phyloP scores from a whole-genome alignment of 1,284 basidiomycete genomes.

The Microbotryum scabiosae region DNA sequence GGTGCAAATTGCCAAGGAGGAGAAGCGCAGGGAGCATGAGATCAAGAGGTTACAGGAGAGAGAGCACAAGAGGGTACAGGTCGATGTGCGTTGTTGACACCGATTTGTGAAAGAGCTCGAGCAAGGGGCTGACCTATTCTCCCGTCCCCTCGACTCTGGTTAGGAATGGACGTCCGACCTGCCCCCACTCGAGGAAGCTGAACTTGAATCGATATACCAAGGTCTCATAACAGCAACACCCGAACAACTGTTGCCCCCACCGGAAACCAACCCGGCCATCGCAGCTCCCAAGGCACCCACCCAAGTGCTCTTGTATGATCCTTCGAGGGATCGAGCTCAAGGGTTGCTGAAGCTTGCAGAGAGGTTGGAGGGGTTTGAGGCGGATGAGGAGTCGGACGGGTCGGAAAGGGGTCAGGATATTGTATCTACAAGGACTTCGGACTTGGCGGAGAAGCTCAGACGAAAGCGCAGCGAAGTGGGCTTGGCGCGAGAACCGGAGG shows the following conservation, averaged over 20 bases:
- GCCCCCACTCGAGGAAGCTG: neutral
- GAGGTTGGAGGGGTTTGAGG: conserved; percentile 10
- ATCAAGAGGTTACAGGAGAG: too few relatives aligned
- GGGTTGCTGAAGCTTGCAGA: conserved; percentile 15
- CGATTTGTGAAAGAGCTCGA: too few relatives aligned
- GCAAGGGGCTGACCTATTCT: too few relatives aligned
- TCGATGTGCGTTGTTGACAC: too few relatives aligned
- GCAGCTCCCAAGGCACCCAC: conserved; percentile 4
- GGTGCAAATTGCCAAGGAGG: too few relatives aligned
- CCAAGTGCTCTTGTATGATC: conserved; percentile 7
- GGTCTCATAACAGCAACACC: conserved; percentile 17
- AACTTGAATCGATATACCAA: conserved; percentile 24
- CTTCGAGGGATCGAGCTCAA: neutral
- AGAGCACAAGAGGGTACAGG: too few relatives aligned
- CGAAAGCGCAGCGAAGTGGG: neutral
- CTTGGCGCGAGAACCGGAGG: neutral
- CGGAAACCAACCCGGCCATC: neutral
- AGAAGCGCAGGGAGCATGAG: too few relatives aligned
- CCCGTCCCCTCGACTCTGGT: too few relatives aligned
- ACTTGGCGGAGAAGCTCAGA: conserved; percentile 5
- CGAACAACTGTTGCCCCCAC: conserved; percentile 6
- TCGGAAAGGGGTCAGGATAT: neutral
- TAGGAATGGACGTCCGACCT: too few relatives aligned
- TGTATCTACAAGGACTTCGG: neutral
- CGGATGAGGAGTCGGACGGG: conserved; percentile 1